Conservation (phyloP, 202 grass and related monocot genomes). For the Hordeum pubiflorum region DNA sequence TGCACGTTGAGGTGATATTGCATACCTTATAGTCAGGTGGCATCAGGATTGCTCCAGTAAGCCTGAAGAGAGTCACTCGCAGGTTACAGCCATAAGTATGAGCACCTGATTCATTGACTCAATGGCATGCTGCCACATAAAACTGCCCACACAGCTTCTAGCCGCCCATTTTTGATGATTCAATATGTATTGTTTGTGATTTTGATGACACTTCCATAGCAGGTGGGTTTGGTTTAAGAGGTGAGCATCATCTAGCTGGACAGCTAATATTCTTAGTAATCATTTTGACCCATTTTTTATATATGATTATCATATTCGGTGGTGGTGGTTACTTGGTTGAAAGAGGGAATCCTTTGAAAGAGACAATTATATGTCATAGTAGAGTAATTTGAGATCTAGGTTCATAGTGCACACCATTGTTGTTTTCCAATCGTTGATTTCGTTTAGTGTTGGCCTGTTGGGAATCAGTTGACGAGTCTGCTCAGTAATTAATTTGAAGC, state of each 20-base stretch:
- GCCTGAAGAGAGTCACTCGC: background rate
- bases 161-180: background rate
- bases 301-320: background rate
- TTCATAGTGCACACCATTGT: background rate
- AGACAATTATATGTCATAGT: background rate
- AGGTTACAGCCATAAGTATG: background rate
- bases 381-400: background rate
- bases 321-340: background rate
- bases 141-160: background rate
- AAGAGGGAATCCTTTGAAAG: background rate
- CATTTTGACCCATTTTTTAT: background rate
- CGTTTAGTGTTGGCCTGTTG: background rate
- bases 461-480: background rate
- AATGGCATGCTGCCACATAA: background rate
- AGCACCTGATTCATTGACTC: background rate
- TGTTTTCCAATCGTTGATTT: background rate
- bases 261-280: background rate
- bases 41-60: background rate
- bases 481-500: background rate
- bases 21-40: background rate
- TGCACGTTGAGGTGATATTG: background rate
- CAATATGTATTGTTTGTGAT: background rate
- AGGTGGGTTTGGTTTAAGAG: background rate
- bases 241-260: background rate
- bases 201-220: background rate